phyloP scores from a whole-genome alignment of 257 asterid genomes.

The Echites panduratus region DNA sequence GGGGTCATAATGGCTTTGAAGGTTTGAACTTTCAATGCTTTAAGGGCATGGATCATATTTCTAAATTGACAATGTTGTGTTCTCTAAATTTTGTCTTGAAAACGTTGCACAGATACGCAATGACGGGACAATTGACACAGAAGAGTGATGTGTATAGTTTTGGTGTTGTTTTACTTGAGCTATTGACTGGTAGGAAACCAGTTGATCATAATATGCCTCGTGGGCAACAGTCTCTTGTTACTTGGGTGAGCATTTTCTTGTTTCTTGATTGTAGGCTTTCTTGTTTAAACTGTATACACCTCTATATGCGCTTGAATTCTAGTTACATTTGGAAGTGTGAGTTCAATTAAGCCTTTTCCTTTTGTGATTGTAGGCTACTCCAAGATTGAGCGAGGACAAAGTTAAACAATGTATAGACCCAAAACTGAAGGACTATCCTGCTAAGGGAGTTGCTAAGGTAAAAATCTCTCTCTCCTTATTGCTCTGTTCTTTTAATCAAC shows the following conservation, averaged over 20 bases:
- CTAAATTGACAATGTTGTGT: neutral
- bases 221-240: slow-evolving; percentile 88
- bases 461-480: slow-evolving; percentile 11
- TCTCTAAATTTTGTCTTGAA: neutral
- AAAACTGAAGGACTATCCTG: slow-evolving; percentile 72
- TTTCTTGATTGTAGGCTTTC: neutral
- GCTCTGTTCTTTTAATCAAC: neutral
- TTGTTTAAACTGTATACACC: neutral
- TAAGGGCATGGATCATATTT: neutral
- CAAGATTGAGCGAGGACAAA: slow-evolving; percentile 86
- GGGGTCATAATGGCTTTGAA: neutral
- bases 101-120: slow-evolving; percentile 60
- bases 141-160: slow-evolving; percentile 92
- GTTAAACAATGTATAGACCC: slow-evolving; percentile 89
- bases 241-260: slow-evolving; percentile 56
- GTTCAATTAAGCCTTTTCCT: neutral
- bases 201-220: slow-evolving; percentile 96
- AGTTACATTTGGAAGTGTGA: neutral
- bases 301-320: neutral
- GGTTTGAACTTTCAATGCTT: neutral
- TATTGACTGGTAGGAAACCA: slow-evolving; percentile 87
- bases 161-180: slow-evolving; percentile 87
- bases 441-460: slow-evolving; percentile 92
- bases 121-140: slow-evolving; percentile 92
- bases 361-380: slow-evolving; percentile 58